phyloP scores from a whole-genome alignment of 768 basidiomycete species.

The Leccinum boreale region DNA sequence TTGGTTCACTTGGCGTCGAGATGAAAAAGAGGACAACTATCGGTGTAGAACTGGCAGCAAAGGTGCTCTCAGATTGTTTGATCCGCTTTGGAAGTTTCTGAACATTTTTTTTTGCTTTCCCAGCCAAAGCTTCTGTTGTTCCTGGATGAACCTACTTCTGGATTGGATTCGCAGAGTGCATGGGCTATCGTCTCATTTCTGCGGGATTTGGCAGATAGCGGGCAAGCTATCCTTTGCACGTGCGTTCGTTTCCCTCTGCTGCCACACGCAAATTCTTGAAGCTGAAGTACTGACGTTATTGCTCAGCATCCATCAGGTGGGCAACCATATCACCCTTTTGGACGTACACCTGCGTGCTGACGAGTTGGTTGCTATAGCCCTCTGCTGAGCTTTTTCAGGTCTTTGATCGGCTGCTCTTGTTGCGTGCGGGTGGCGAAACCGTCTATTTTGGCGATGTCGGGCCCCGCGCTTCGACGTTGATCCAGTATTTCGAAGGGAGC shows the following conservation, averaged over 20 bases:
- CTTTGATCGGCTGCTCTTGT: conserved; percentile 76
- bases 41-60: conserved; percentile 83
- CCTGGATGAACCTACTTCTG: conserved; percentile 87
- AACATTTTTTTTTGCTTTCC: not conserved
- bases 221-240: conserved; percentile 92
- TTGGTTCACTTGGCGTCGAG: conserved; percentile 66
- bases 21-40: conserved; percentile 82
- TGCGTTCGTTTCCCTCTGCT: conserved; percentile 31
- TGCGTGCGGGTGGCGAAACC: conserved; percentile 71
- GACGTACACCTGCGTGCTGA: not conserved
- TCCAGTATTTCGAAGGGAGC: conserved; percentile 73
- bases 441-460: conserved; percentile 74
- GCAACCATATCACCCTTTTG: not conserved
- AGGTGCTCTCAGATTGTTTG: conserved; percentile 29
- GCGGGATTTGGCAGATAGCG: conserved; percentile 69
- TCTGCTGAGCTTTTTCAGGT: conserved; percentile 80
- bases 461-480: conserved; percentile 52
- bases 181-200: conserved; percentile 81
- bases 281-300: not conserved
- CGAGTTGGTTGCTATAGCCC: conserved; percentile 40
- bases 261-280: not conserved
- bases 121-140: conserved; percentile 79
- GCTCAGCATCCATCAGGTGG: conserved; percentile 39
- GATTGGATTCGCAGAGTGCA: conserved; percentile 82
- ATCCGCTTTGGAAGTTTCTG: not conserved